Base-by-base conservation (phyloP, 495 filamentous ascomycete genomes). In the Elaphomyces granulatus region DNA sequence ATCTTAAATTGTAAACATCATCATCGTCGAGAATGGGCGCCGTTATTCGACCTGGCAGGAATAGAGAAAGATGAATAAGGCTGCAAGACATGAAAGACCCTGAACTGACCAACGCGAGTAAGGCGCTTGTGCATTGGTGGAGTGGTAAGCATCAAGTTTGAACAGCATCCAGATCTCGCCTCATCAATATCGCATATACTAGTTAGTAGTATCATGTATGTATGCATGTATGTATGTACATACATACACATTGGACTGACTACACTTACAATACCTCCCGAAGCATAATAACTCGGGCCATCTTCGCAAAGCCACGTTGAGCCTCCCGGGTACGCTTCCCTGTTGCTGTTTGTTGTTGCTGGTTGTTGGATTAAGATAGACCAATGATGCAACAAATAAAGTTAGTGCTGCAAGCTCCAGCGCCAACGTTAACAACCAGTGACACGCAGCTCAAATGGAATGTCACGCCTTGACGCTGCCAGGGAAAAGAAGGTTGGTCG, bases 51-150 rank as follows among this genome's bases (percentile, higher is more conserved):
- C 23, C 12, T 28, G 6, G 23, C 6, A 12, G 23, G 6, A 12
- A 6, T 28, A 28, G 18, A 19, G 36, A 50, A 50, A 45, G 41
- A 42, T 26, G 36, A 45, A 20, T 20, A 28, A 12, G 23, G 23
- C 23, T 28, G 23, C 23, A 6, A 6, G 23, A 28, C 23, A 28
- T 28, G 6, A 6, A 6, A 28, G n/a, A 28, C 23, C 23, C 23
- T 28, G 6, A 6, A 6, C 23, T 6, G 23, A 28, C 23, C 6
- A 12, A 12, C 23, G 12, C 12, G 23, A 28, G 6, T 12, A 12
- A 28, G 12, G 6, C 23, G 6, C 6, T 28, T 12, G 6, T 6
- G 12, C 12, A 28, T 28, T 12, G 6, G 23, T 6, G 12, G 23
- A 12, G 23, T 28, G 6, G 23, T 12, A 6, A 12, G 23, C 23